phyloP scores from a whole-genome alignment of 1,284 basidiomycete genomes.

The Ustilago hordei region DNA sequence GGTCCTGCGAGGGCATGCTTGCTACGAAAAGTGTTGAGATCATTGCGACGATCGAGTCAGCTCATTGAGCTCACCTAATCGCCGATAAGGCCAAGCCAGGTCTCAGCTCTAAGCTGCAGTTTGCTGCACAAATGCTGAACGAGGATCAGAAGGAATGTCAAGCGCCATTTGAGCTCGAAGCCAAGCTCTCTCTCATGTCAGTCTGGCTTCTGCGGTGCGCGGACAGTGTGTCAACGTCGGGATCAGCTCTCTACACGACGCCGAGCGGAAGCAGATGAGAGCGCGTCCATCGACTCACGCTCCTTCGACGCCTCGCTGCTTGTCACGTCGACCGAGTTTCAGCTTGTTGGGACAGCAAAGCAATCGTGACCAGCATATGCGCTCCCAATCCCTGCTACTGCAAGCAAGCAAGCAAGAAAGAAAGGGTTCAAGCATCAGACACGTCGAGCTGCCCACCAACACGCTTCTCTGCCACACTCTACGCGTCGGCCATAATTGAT shows the following conservation, averaged over 20 bases:
- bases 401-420: background rate
- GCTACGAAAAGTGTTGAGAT: background rate
- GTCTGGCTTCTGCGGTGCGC: background rate
- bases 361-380: background rate
- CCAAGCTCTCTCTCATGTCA: background rate
- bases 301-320: background rate
- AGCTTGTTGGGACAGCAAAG: background rate
- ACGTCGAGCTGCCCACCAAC: slow-evolving; percentile 17
- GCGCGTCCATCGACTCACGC: background rate
- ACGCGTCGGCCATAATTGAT: slow-evolving; percentile 16
- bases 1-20: background rate
- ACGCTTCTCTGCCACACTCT: slow-evolving; percentile 8
- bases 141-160: slow-evolving; percentile 29
- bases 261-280: slow-evolving; percentile 3
- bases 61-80: background rate
- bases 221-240: background rate
- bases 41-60: slow-evolving; percentile 4
- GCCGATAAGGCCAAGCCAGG: background rate
- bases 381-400: background rate
- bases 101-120: slow-evolving; percentile 12
- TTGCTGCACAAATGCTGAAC: slow-evolving; percentile 13
- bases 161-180: background rate
- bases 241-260: slow-evolving; percentile 15
- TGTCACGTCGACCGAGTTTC: background rate
- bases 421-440: slow-evolving; percentile 19